A percentile compares a stretch with the other conserved stretches of the same genome.
Conservation (phyloP, 2,329 filamentous ascomycete genomes). For the Ceratocystis cubensis region DNA sequence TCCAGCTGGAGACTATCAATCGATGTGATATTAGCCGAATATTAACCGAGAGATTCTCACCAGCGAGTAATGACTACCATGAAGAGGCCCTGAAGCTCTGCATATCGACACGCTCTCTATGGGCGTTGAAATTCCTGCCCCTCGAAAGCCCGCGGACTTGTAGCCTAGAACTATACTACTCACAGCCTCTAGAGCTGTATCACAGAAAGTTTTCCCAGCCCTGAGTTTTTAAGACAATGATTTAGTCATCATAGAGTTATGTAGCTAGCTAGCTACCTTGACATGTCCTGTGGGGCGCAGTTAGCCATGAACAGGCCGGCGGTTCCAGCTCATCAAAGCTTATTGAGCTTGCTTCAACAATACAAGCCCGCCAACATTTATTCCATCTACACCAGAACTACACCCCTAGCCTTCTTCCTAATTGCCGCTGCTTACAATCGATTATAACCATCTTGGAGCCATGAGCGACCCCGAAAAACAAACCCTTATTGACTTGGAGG, state of each 20-base stretch:
- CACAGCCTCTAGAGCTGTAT: background rate
- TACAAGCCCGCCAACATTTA: background rate
- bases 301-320: background rate
- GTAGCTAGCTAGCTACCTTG: background rate
- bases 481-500: constrained; percentile 17
- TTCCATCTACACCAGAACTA: background rate
- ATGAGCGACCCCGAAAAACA: constrained; percentile 20
- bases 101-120: no score
- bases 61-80: no score
- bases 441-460: background rate
- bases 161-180: background rate
- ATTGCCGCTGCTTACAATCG: background rate
- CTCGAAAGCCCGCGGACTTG: background rate
- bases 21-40: background rate
- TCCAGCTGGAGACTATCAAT: background rate
- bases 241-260: constrained; percentile 4
- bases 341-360: constrained; percentile 1
- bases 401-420: background rate
- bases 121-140: background rate
- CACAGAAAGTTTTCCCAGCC: background rate
- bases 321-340: background rate
- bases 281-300: constrained; percentile 6
- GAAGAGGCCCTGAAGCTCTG: no score
- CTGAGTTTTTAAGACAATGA: background rate
- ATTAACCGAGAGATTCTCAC: background rate